Evolutionary conservation across 2,329 filamentous ascomycete species (phyloP).

Genomic region (Sordariomycetes sp.): DNA sequence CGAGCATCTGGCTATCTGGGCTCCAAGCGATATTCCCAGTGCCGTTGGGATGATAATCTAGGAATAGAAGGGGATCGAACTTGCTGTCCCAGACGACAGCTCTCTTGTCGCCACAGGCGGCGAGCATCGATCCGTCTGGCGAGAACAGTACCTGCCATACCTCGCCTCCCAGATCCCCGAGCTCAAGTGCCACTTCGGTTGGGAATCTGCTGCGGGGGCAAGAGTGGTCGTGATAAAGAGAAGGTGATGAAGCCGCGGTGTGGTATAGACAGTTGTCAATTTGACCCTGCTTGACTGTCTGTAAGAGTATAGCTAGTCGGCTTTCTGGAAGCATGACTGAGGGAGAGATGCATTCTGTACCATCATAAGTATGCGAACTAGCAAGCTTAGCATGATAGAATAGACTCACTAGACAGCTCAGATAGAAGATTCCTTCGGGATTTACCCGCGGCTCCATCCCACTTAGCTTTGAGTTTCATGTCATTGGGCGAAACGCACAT

Average conservation of each 20-base stretch:
- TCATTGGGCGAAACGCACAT: conserved; percentile 80
- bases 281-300: conserved; percentile 77
- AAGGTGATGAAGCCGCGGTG: conserved; percentile 69
- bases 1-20: conserved; percentile 76
- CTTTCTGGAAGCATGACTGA: conserved; percentile 96
- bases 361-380: too few relatives aligned
- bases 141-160: conserved; percentile 92
- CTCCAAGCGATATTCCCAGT: conserved; percentile 85
- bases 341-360: conserved; percentile 76
- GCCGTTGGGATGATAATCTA: conserved; percentile 59
- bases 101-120: conserved; percentile 69
- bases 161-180: conserved; percentile 68
- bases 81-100: conserved; percentile 77
- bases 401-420: conserved; percentile 66
- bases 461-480: conserved; percentile 65
- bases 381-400: too few relatives aligned
- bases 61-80: conserved; percentile 53
- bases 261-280: conserved; percentile 82
- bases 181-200: conserved; percentile 57
- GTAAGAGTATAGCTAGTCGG: conserved; percentile 69
- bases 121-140: conserved; percentile 72
- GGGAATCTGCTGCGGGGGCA: conserved; percentile 80
- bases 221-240: conserved; percentile 79
- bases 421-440: conserved; percentile 71
- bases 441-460: conserved; percentile 71